Evolutionary conservation across 2,329 filamentous ascomycete species (phyloP).

Genomic region (Ramichloridium luteum): DNA sequence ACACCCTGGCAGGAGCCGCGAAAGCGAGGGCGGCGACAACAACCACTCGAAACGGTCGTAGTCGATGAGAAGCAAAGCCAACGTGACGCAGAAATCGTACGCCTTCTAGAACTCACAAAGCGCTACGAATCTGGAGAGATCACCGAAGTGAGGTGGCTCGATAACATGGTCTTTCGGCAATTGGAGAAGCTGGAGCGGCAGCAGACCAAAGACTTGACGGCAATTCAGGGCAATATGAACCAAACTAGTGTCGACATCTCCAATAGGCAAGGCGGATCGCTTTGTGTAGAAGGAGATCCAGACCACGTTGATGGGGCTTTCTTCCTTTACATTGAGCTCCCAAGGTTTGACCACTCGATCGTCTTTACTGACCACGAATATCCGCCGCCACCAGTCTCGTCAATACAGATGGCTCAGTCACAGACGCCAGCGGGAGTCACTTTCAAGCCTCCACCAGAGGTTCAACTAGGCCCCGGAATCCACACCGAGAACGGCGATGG

Average conservation of each 20-base stretch:
- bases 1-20: slow-evolving; percentile 60
- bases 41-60: slow-evolving; percentile 50
- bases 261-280: slow-evolving; percentile 3
- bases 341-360: slow-evolving; percentile 87
- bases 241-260: slow-evolving; percentile 3
- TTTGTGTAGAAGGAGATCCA: slow-evolving; percentile 27
- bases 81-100: slow-evolving; percentile 60
- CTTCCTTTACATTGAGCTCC: slow-evolving; percentile 78
- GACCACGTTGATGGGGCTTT: slow-evolving; percentile 53
- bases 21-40: slow-evolving; percentile 36
- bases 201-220: slow-evolving; percentile 28
- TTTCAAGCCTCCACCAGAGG: slow-evolving; percentile 70
- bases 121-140: slow-evolving; percentile 98
- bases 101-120: slow-evolving; percentile 82
- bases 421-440: slow-evolving; percentile 56
- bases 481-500: slow-evolving; percentile 48
- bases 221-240: slow-evolving; percentile 6
- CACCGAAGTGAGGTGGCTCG: slow-evolving; percentile 83
- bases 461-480: slow-evolving; percentile 83
- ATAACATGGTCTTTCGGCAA: slow-evolving; percentile 82
- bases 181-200: slow-evolving; percentile 55
- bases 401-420: slow-evolving; percentile 40
- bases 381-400: slow-evolving; percentile 67
- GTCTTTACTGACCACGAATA: slow-evolving; percentile 95
- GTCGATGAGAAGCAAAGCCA: slow-evolving; percentile 24